Conservation (phyloP, 148 eudicot species). For the Persicaria tinctoria region DNA sequence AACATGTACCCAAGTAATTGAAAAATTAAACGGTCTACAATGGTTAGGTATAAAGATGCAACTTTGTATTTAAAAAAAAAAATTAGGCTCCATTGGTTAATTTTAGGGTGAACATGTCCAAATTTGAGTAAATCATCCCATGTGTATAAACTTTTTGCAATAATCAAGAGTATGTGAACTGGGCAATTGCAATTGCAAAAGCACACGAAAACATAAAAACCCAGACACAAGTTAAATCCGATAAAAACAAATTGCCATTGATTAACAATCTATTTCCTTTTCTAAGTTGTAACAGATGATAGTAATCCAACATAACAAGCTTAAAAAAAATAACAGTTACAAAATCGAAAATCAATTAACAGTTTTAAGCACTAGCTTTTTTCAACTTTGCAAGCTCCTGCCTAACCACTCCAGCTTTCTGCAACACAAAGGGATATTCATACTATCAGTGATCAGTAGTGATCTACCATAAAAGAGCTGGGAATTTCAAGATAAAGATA, state of each 20-base stretch:
- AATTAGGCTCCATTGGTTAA: no score
- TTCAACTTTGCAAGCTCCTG: constrained; percentile 9
- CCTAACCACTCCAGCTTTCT: constrained; percentile 9
- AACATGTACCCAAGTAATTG: no score
- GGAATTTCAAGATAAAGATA: neutral
- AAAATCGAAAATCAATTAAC: neutral
- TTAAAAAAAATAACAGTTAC: neutral
- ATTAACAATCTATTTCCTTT: neutral
- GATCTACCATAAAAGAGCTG: neutral
- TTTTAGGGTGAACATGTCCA: no score
- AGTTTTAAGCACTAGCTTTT: neutral
- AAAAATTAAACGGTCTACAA: no score
- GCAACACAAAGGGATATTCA: neutral
- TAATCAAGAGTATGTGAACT: no score
- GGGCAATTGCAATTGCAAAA: no score
- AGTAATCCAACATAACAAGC: neutral
- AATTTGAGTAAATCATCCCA: no score
- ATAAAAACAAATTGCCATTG: neutral
- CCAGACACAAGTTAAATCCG: no score
- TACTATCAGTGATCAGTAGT: neutral
- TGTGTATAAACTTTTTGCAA: no score
- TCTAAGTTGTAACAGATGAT: constrained; percentile 3
- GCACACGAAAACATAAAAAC: no score
- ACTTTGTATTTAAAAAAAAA: no score
- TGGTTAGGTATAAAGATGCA: no score